Evolutionary conservation across 768 basidiomycete genomes (phyloP), one percentile per base, ranked within the genome.

Genomic region (Collybia sp.): DNA sequence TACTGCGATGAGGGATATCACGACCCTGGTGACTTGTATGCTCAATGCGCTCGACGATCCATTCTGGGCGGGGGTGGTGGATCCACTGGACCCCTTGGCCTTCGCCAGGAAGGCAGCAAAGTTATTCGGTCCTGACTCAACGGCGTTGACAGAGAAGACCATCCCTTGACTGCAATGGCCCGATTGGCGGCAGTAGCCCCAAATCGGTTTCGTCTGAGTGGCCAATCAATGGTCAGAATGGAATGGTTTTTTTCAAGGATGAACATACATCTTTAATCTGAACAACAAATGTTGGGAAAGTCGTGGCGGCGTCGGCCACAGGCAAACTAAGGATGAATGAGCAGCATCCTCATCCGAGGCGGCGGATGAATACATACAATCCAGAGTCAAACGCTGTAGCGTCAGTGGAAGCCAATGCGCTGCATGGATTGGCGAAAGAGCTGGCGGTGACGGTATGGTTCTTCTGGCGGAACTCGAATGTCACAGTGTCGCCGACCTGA

Each of bases 111-210:
- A 83, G 4, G 79, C 80, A 15, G 58, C 70, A 53, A 77, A 82
- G 54, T 58, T 79, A 51, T 78, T 76, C 16, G 71, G 48, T n/a
- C 77, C 70, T 2, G 62, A 50, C 50, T 75, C 76, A 30, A 69
- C 63, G 11, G 82, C 71, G 58, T 82, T 85, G 49, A 67, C 67
- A 17, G 76, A 59, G 61, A 81, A 81, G 42, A 82, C 79, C 82
- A 82, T 83, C 40, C 80, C 80, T 37, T 63, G 56, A 0, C 69
- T 71, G 55, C 81, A 82, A 58, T 83, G 81, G 36, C 53, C 60
- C 2, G 49, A 41, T 53, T 80, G 79, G 1, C 63, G 62, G 57
- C 80, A 81, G 63, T 72, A 80, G 2, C 62, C 73, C 80, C 77
- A 82, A 53, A 82, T 68, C 2, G 78, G 80, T 12, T 62, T 56